phyloP scores from a whole-genome alignment of 352 stramenopile genomes.

The Pythium rishiriense region DNA sequence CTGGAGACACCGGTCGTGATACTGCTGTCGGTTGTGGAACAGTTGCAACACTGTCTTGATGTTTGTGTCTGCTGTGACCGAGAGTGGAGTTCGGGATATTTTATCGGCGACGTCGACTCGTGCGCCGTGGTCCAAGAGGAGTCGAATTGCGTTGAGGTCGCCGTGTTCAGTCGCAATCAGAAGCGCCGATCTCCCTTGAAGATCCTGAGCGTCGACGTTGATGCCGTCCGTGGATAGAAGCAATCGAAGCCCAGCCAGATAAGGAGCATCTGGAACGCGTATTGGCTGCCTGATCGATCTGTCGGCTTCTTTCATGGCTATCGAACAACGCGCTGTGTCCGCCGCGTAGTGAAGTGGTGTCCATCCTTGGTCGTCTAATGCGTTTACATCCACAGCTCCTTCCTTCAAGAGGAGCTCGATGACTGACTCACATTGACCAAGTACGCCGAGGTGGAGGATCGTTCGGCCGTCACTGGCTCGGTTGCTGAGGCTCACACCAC shows the following conservation, averaged over 20 bases:
- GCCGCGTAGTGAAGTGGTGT: no score
- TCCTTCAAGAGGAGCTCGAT: not conserved
- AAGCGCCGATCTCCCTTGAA: not conserved
- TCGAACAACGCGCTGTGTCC: no score
- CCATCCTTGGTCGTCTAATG: not conserved
- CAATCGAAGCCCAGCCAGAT: not conserved
- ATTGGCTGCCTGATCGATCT: no score
- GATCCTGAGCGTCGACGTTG: not conserved
- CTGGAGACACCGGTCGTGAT: constrained; percentile 11
- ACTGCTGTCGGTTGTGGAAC: constrained; percentile 16
- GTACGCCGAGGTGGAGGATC: constrained; percentile 22
- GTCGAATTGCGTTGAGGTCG: not conserved
- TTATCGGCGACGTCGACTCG: not conserved
- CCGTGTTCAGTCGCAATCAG: not conserved
- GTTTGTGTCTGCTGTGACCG: not conserved
- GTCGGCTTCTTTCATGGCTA: no score
- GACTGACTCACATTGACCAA: constrained; percentile 1
- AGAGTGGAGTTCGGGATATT: not conserved
- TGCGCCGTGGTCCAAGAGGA: constrained; percentile 4
- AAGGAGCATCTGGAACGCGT: no score
- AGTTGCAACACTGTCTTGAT: not conserved
- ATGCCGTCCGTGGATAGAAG: not conserved
- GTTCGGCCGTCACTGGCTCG: constrained; percentile 30
- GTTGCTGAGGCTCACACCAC: constrained; percentile 11
- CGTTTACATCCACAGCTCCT: not conserved